Evolutionary conservation across 257 asterid species (phyloP).

Genomic region (Ballota nigra): DNA sequence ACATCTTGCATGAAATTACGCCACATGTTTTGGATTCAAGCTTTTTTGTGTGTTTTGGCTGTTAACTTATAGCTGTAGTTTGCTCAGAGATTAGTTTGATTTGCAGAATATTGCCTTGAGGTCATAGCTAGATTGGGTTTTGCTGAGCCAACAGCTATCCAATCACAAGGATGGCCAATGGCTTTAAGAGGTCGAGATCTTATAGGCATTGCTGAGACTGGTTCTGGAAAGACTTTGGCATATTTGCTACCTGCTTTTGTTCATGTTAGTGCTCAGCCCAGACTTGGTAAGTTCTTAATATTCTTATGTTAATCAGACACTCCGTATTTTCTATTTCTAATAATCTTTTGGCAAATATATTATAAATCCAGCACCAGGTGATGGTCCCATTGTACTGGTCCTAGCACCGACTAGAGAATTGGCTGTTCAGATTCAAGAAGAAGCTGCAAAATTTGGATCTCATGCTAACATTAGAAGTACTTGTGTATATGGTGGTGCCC

Average conservation of each 20-base stretch:
- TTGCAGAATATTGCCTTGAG: slow-evolving; percentile 76
- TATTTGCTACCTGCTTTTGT: slow-evolving; percentile 85
- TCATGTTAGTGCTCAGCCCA: slow-evolving; percentile 88
- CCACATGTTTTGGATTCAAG: not conserved
- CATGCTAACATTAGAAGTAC: slow-evolving; percentile 67
- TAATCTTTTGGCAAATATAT: slow-evolving; percentile 4
- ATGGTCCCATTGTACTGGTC: slow-evolving; percentile 81
- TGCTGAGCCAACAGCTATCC: slow-evolving; percentile 87
- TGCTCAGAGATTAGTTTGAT: slow-evolving; percentile 27
- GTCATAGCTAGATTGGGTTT: slow-evolving; percentile 76
- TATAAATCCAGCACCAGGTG: slow-evolving; percentile 60
- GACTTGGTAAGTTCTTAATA: slow-evolving; percentile 53
- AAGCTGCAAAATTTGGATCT: slow-evolving; percentile 78
- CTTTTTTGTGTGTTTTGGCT: not conserved
- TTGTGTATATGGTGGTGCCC: slow-evolving; percentile 93
- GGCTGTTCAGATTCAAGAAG: slow-evolving; percentile 91
- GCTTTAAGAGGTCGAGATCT: slow-evolving; percentile 92
- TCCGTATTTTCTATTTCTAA: not conserved
- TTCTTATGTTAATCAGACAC: not conserved
- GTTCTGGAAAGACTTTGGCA: slow-evolving; percentile 91
- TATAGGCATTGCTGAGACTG: slow-evolving; percentile 93
- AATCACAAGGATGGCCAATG: slow-evolving; percentile 98
- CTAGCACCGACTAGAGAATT: slow-evolving; percentile 93
- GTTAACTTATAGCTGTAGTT: not conserved
- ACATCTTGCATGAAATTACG: not conserved